phyloP scores from a whole-genome alignment of 306 rosid genomes.

The Sophora flavescens region DNA sequence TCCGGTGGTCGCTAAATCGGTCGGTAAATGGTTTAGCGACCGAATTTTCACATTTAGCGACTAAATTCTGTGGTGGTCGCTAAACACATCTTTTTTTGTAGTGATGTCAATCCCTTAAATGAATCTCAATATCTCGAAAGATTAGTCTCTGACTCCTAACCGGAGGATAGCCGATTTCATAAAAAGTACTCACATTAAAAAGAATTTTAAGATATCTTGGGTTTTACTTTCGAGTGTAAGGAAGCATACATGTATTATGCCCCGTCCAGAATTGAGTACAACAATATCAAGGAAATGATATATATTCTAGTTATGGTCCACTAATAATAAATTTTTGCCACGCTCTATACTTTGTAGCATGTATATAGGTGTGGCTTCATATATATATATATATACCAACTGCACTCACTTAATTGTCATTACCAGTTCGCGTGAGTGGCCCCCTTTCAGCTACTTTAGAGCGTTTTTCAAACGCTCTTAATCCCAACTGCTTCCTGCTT shows the following conservation, averaged over 20 bases:
- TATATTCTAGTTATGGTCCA: conserved; percentile 33
- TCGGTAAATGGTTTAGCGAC: too few relatives aligned
- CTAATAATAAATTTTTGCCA: conserved; percentile 37
- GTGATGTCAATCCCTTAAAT: too few relatives aligned
- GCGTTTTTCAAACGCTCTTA: conserved; percentile 43
- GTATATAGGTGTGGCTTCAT: conserved; percentile 30
- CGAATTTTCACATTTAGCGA: too few relatives aligned
- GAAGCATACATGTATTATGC: too few relatives aligned
- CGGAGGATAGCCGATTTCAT: too few relatives aligned
- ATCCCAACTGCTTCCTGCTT: conserved; percentile 30
- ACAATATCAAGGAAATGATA: background rate
- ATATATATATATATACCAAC: conserved; percentile 33
- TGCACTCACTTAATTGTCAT: conserved; percentile 32
- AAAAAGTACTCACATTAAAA: too few relatives aligned
- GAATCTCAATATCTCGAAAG: too few relatives aligned
- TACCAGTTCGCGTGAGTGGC: conserved; percentile 13
- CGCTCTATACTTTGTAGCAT: conserved; percentile 23
- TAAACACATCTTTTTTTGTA: too few relatives aligned
- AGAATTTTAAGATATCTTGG: background rate
- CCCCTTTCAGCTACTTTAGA: conserved; percentile 43
- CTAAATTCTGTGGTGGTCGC: too few relatives aligned
- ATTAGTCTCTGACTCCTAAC: too few relatives aligned
- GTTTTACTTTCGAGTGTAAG: too few relatives aligned
- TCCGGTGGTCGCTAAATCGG: too few relatives aligned
- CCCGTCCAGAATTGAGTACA: background rate